phyloP scores from a whole-genome alignment of 1,139 yeast species.

The Candida glucosophila region DNA sequence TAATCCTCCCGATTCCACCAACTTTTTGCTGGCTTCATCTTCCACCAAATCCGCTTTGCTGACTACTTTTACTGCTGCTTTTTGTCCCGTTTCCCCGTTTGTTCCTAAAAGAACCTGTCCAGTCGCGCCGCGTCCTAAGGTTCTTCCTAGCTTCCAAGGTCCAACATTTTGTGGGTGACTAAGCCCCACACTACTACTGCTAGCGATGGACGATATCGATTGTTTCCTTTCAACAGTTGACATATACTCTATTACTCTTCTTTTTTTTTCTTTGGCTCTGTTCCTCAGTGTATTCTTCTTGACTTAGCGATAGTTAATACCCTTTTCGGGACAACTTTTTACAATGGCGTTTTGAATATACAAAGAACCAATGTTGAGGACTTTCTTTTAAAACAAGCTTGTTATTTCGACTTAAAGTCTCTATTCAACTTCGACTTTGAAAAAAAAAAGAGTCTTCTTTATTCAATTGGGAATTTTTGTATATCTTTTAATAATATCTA shows the following conservation, averaged over 20 bases:
- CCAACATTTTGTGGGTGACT: slow-evolving; percentile 49
- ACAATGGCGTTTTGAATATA: slow-evolving; percentile 1
- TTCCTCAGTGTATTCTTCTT: too few relatives aligned
- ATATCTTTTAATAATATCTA: too few relatives aligned
- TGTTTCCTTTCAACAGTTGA: slow-evolving; percentile 33
- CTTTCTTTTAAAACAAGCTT: too few relatives aligned
- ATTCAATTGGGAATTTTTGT: too few relatives aligned
- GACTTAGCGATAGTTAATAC: too few relatives aligned
- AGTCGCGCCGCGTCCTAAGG: slow-evolving; percentile 76
- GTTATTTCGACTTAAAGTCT: too few relatives aligned
- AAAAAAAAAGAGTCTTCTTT: too few relatives aligned
- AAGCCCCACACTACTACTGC: slow-evolving; percentile 17
- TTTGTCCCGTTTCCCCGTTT: slow-evolving; percentile 57
- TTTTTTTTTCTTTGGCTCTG: slow-evolving; percentile 1
- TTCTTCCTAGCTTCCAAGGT: slow-evolving; percentile 75
- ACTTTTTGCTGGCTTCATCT: slow-evolving; percentile 25
- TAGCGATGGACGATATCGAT: slow-evolving; percentile 29
- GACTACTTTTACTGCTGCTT: slow-evolving; percentile 77
- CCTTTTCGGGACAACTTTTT: too few relatives aligned
- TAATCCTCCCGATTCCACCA: slow-evolving; percentile 41
- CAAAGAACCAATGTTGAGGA: slow-evolving; percentile 1
- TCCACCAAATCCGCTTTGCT: slow-evolving; percentile 51
- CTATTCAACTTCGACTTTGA: too few relatives aligned
- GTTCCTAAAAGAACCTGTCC: slow-evolving; percentile 73
- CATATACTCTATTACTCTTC: slow-evolving; percentile 11